Conservation (phyloP, 108 stramenopile species). For the Nannochloropsis gaditana region DNA sequence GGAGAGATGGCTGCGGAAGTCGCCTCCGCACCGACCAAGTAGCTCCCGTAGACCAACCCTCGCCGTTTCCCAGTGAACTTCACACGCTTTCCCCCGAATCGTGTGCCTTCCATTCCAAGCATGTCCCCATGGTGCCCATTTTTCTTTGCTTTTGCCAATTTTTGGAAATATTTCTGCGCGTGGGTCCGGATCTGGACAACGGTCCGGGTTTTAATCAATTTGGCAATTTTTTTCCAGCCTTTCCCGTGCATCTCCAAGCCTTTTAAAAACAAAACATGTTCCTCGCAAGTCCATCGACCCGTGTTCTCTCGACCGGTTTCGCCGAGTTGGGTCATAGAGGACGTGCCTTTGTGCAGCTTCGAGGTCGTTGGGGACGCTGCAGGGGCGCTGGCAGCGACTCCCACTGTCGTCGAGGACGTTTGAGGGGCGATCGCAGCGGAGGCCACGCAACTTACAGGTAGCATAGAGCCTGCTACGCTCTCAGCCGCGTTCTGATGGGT, state of each 20-base stretch:
- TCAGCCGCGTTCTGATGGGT: not conserved
- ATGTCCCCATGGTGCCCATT: constrained; percentile 37
- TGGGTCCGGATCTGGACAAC: constrained; percentile 74
- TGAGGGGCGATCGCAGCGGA: not conserved
- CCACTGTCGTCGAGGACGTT: not conserved
- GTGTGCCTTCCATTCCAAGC: constrained; percentile 25
- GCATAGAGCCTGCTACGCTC: not conserved
- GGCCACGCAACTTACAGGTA: not conserved
- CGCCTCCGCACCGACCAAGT: not conserved
- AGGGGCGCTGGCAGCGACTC: not conserved
- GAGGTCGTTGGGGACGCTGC: not conserved
- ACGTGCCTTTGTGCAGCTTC: not conserved
- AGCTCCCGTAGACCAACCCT: not conserved
- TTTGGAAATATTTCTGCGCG: constrained; percentile 77
- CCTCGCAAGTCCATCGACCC: constrained; percentile 82
- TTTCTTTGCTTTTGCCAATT: constrained; percentile 57
- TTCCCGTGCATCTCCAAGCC: constrained; percentile 76
- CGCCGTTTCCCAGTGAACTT: constrained; percentile 18
- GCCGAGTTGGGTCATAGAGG: constrained; percentile 1
- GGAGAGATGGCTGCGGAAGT: constrained; percentile 37
- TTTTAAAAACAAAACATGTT: constrained; percentile 75
- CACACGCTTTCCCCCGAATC: not conserved
- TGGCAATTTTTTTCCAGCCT: constrained; percentile 79
- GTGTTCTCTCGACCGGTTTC: constrained; percentile 59
- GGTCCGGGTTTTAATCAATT: constrained; percentile 61